phyloP scores from a whole-genome alignment of 2,329 filamentous ascomycete species.

The Alternaria triticina region DNA sequence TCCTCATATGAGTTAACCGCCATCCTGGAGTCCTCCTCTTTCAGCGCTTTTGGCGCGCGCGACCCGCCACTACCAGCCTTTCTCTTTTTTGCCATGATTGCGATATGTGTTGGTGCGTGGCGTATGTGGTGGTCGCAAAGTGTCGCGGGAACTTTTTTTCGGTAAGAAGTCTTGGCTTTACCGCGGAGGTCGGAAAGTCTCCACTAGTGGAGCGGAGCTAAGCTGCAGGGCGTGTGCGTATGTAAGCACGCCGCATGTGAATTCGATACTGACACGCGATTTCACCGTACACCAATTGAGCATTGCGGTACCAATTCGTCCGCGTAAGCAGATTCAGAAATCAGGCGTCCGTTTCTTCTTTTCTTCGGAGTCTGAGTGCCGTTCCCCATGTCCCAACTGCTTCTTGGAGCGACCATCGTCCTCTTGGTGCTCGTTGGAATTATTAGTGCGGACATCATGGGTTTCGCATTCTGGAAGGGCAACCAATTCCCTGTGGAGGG shows the following conservation, averaged over 20 bases:
- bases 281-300: neutral
- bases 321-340: neutral
- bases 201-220: neutral
- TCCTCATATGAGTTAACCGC: conserved; percentile 71
- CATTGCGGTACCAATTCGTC: neutral
- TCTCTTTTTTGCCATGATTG: conserved; percentile 65
- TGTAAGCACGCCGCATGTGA: neutral
- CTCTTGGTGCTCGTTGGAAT: conserved; percentile 47
- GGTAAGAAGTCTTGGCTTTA: conserved; percentile 37
- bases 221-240: neutral
- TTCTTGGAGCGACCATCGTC: conserved; percentile 44
- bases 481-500: conserved; percentile 86
- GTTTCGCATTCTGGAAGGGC: conserved; percentile 65
- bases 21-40: conserved; percentile 61
- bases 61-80: conserved; percentile 65
- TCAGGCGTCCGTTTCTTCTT: neutral
- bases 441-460: conserved; percentile 63
- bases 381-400: conserved; percentile 43
- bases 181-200: conserved; percentile 19
- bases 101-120: conserved; percentile 9
- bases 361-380: neutral
- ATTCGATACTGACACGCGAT: neutral
- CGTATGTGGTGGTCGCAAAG: conserved; percentile 1
- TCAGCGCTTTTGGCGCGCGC: conserved; percentile 42
- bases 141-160: conserved; percentile 31